These are phyloP conservation scores for Sanghuangporus weigelae DNA, from an alignment of 1,284 basidiomycete species.

Conservation along the genomic window DNA sequence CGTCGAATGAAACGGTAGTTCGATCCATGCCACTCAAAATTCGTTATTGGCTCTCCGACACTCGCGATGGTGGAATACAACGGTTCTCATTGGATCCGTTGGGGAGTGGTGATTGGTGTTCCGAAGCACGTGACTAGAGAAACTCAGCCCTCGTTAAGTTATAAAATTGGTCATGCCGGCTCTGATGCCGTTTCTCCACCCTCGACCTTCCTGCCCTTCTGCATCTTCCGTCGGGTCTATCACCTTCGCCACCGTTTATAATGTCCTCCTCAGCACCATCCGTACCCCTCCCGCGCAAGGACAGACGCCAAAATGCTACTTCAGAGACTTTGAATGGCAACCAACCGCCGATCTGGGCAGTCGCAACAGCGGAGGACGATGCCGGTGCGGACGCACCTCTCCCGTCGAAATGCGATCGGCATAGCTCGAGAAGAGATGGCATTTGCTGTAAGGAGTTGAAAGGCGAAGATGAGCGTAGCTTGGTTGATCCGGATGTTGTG, in stretches of 20 bases:
- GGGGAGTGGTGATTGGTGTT: neutral
- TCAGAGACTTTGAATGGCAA: constrained; percentile 16
- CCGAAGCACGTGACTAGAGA: neutral
- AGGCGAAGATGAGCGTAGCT: constrained; percentile 66
- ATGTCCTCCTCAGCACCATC: constrained; percentile 25
- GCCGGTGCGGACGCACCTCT: constrained; percentile 33
- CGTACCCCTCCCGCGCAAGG: constrained; percentile 30
- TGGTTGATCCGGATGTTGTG: constrained; percentile 82
- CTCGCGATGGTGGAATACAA: neutral
- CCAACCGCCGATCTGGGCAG: constrained; percentile 59
- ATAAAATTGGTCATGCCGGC: neutral
- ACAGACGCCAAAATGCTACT: constrained; percentile 20
- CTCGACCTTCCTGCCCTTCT: neutral
- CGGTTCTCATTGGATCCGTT: neutral
- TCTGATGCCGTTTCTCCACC: neutral
- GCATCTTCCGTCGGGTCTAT: neutral
- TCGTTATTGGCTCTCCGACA: neutral
- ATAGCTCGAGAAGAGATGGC: constrained; percentile 46
- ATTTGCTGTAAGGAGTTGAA: constrained; percentile 83
- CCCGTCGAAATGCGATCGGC: constrained; percentile 54
- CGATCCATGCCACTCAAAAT: neutral
- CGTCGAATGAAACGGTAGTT: neutral
- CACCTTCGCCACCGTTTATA: neutral
- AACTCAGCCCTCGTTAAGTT: neutral
- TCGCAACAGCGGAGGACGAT: constrained; percentile 35